Evolutionary conservation across 78 protist genomes (phyloP).

Genomic region (Dictyostelium firmibasis): DNA sequence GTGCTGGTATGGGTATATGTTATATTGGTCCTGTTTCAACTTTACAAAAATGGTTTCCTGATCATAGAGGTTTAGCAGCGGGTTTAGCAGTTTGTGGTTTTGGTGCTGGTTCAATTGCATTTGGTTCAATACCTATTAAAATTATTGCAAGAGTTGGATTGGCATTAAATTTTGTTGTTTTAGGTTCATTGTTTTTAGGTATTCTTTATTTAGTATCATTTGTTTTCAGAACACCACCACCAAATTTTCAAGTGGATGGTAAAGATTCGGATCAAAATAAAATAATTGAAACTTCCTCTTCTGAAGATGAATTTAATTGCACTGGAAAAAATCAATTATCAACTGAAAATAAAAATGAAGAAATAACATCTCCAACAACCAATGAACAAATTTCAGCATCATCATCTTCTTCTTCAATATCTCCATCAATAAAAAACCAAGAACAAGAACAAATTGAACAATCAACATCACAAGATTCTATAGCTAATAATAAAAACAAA

Average conservation of each 20-base stretch:
- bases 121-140: conserved; percentile 16
- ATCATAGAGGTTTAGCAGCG: conserved; percentile 56
- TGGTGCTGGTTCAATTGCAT: conserved; percentile 85
- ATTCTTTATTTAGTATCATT: conserved; percentile 12
- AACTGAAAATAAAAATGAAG: too few relatives aligned
- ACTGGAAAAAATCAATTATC: too few relatives aligned
- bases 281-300: background rate
- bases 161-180: conserved; percentile 58
- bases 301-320: background rate
- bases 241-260: background rate
- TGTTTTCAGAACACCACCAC: conserved; percentile 78
- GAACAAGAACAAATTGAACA: background rate
- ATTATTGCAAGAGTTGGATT: conserved; percentile 58
- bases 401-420: background rate
- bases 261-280: background rate
- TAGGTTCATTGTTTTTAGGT: conserved; percentile 33
- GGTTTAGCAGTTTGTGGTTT: conserved; percentile 89
- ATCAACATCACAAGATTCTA: background rate
- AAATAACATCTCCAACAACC: too few relatives aligned
- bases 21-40: conserved; percentile 83
- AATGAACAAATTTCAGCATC: too few relatives aligned
- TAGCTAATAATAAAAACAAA: too few relatives aligned
- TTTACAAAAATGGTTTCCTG: conserved; percentile 86
- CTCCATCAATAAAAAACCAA: background rate
- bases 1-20: conserved; percentile 74